These are phyloP conservation scores for Exophiala lecanii-corni DNA, from an alignment of 2,329 filamentous ascomycete genomes.

Conservation along the genomic window DNA sequence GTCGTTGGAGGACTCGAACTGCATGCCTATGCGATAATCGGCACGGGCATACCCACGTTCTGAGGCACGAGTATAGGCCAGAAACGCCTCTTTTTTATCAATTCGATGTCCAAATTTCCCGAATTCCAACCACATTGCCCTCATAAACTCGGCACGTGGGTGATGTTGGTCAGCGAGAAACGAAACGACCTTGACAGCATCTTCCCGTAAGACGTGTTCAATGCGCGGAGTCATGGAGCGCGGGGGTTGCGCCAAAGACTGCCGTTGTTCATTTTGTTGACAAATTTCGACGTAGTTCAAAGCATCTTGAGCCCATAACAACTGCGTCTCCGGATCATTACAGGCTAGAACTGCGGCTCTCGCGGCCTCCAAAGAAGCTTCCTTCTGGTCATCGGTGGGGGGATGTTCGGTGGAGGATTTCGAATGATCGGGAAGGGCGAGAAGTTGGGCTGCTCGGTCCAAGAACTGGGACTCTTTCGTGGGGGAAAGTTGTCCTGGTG, in stretches of 20 bases:
- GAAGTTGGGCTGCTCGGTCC: conserved; percentile 65
- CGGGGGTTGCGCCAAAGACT: conserved; percentile 53
- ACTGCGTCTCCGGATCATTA: conserved; percentile 91
- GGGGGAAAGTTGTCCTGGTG: conserved; percentile 42
- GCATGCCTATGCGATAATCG: conserved; percentile 97
- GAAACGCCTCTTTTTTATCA: conserved; percentile 92
- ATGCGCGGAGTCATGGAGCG: conserved; percentile 76
- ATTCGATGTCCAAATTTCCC: conserved; percentile 86
- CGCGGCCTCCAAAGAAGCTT: conserved; percentile 80
- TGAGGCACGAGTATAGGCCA: conserved; percentile 72
- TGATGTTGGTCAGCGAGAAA: conserved; percentile 90
- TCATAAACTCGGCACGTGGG: conserved; percentile 89
- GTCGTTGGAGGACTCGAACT: conserved; percentile 93
- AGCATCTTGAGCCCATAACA: conserved; percentile 93
- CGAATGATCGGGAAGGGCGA: conserved; percentile 86
- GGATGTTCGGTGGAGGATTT: conserved; percentile 76
- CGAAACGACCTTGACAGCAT: conserved; percentile 85
- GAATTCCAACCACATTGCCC: conserved; percentile 96
- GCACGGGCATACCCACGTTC: conserved; percentile 81
- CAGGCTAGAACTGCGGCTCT: conserved; percentile 81
- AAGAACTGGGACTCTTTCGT: conserved; percentile 47
- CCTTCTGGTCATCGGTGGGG: conserved; percentile 93
- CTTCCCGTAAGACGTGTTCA: conserved; percentile 80
- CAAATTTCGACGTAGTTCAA: conserved; percentile 83
- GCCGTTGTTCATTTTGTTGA: conserved; percentile 68